Base-by-base conservation (phyloP, 768 basidiomycete genomes). In the Tephrocybe sp. region DNA sequence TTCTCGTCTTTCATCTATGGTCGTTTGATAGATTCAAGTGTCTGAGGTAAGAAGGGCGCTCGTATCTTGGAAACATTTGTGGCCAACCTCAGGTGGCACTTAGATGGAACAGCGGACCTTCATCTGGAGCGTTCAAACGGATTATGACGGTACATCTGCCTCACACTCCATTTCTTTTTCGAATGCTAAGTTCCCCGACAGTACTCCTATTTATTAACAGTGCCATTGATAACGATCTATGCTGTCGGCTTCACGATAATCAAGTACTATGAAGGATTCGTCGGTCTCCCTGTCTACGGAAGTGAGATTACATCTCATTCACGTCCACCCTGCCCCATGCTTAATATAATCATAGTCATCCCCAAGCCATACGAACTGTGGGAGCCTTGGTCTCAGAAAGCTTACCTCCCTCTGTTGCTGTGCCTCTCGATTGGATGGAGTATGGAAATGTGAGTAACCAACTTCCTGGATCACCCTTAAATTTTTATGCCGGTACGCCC, bases 11-110 rank as follows among this genome's bases (percentile, higher is more conserved):
- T 62, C 89, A 91, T 60, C 66, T 91, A 45, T 91, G 86, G 84
- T 83, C 84, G 5, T 92, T 87, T 61, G 89, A 92, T 63, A 75
- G 78, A 51, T 92, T 92, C 72, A 79, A 75, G 58, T 90, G 87
- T 63, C 63, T 91, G 47, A 82, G 61, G 86, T 87, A 52, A 56
- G 78, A 61, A 7, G 26, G 10, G 3, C 4, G 2, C 17, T 33
- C 41, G 20, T 39, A 14, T 32, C 38, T 6, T 35, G 22, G 19
- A 39, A 14, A 13, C 14, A 8, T 26, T 23, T 42, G 20, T 45
- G 45, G 20, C 26, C 17, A 17, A 39, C 11, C 31, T 36, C 26
- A 14, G 8, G 31, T 20, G 33, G 51, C 32, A 48, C 41, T 20
- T 52, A 89, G 87, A 63, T 89, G 87, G 86, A 80, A 84, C 59